Evolutionary conservation across 495 filamentous ascomycete genomes (phyloP).

Genomic region (Apodospora peruviana): DNA sequence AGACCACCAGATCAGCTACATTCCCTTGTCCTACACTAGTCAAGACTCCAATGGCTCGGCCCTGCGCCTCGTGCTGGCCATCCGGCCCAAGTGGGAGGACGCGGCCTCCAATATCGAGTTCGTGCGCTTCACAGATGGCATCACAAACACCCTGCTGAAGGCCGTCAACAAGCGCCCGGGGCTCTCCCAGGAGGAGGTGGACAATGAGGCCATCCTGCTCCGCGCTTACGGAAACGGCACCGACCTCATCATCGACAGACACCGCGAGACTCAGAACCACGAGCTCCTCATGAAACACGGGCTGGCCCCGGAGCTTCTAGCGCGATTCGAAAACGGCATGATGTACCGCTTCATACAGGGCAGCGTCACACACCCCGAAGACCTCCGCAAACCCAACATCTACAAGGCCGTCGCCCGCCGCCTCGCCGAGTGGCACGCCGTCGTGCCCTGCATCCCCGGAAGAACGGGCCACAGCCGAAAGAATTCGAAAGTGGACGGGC

Average conservation of each 20-base stretch:
- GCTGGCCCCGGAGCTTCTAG: constrained; percentile 81
- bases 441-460: constrained; percentile 55
- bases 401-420: constrained; percentile 78
- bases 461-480: constrained; percentile 31
- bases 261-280: constrained; percentile 67
- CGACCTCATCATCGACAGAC: constrained; percentile 91
- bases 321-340: constrained; percentile 93
- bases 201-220: constrained; percentile 83
- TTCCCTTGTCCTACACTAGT: constrained; percentile 71
- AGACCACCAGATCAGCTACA: constrained; percentile 40
- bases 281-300: constrained; percentile 68
- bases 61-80: constrained; percentile 67
- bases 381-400: constrained; percentile 64
- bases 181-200: constrained; percentile 69
- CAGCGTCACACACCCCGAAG: constrained; percentile 67
- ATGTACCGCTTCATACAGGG: constrained; percentile 88
- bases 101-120: constrained; percentile 76
- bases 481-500: constrained; percentile 21
- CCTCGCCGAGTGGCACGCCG: constrained; percentile 90
- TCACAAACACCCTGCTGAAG: constrained; percentile 94
- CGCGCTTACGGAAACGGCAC: constrained; percentile 93
- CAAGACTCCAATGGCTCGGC: constrained; percentile 72
- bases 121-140: constrained; percentile 90
- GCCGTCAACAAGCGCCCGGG: constrained; percentile 75
- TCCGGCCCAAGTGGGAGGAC: constrained; percentile 79